phyloP scores from a whole-genome alignment of 2,329 filamentous ascomycete species.

The Huntiella omanensis region DNA sequence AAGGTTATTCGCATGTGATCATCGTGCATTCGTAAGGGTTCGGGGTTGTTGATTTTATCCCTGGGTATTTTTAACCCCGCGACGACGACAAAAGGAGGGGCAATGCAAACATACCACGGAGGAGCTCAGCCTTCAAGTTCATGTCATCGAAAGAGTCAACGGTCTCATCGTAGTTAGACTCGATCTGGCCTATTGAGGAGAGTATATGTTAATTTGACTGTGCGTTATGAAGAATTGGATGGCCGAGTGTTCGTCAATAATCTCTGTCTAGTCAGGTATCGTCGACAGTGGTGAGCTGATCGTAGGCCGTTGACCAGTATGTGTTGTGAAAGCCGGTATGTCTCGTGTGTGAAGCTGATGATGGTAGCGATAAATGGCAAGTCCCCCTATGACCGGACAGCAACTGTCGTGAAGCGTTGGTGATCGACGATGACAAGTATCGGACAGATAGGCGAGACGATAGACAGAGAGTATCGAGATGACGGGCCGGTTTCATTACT shows the following conservation, averaged over 20 bases:
- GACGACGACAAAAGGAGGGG: neutral
- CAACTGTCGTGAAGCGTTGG: too few relatives aligned
- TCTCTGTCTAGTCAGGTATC: neutral
- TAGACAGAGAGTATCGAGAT: neutral
- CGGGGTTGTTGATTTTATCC: neutral
- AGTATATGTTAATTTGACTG: too few relatives aligned
- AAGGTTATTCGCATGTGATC: neutral
- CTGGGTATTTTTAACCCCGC: slow-evolving; percentile 6
- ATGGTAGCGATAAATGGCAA: neutral
- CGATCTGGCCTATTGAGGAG: slow-evolving; percentile 62
- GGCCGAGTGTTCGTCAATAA: neutral
- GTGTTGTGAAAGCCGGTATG: too few relatives aligned
- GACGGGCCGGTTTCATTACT: neutral
- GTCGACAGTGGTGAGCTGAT: slow-evolving; percentile 1
- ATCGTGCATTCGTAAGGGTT: neutral
- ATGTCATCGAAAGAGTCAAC: slow-evolving; percentile 98
- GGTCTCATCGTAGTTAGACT: slow-evolving; percentile 99
- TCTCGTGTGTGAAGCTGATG: neutral
- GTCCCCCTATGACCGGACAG: too few relatives aligned
- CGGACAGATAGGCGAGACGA: neutral
- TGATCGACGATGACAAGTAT: too few relatives aligned
- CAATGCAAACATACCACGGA: slow-evolving; percentile 44
- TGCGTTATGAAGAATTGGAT: neutral
- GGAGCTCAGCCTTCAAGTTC: slow-evolving; percentile 90
- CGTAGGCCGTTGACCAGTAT: neutral